Conservation (phyloP, 2,329 filamentous ascomycete genomes). For the Lasiodiplodia citricola region DNA sequence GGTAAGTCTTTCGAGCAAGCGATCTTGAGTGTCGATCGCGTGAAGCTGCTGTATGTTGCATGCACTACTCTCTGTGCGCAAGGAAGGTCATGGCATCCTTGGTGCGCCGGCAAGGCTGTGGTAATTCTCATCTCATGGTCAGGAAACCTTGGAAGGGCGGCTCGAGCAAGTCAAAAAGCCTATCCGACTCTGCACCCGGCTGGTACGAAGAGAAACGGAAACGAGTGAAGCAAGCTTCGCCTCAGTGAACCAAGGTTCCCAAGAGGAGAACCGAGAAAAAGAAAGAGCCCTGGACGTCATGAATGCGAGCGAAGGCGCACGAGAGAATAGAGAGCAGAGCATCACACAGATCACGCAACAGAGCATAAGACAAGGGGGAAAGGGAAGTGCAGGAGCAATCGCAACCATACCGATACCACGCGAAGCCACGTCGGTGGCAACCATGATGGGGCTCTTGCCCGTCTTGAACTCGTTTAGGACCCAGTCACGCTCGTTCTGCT, state of each 20-base stretch:
- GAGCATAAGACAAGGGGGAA: constrained; percentile 41
- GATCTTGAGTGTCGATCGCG: constrained; percentile 63
- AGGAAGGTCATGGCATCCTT: constrained; percentile 50
- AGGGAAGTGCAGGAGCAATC: constrained; percentile 51
- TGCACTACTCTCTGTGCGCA: constrained; percentile 64
- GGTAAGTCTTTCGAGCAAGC: constrained; percentile 50
- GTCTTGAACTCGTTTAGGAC: constrained; percentile 99
- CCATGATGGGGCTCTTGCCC: constrained; percentile 99
- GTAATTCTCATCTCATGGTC: constrained; percentile 63
- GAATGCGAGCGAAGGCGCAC: constrained; percentile 76
- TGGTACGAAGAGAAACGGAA: constrained; percentile 74
- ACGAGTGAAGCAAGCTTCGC: constrained; percentile 72
- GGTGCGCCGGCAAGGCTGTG: constrained; percentile 51
- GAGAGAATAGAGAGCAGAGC: constrained; percentile 92
- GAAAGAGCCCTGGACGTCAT: constrained; percentile 88
- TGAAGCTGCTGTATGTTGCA: constrained; percentile 60
- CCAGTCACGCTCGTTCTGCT: constrained; percentile 99
- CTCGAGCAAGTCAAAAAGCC: constrained; percentile 82
- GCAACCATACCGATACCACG: constrained; percentile 99
- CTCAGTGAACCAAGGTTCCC: constrained; percentile 87
- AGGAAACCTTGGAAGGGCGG: constrained; percentile 73
- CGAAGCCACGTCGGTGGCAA: constrained; percentile 98
- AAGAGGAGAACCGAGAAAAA: constrained; percentile 82
- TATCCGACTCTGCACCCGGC: constrained; percentile 77
- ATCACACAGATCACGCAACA: constrained; percentile 70